Evolutionary conservation across 305 asterid genomes (phyloP).

Genomic region (Solanum aculeatissimum): DNA sequence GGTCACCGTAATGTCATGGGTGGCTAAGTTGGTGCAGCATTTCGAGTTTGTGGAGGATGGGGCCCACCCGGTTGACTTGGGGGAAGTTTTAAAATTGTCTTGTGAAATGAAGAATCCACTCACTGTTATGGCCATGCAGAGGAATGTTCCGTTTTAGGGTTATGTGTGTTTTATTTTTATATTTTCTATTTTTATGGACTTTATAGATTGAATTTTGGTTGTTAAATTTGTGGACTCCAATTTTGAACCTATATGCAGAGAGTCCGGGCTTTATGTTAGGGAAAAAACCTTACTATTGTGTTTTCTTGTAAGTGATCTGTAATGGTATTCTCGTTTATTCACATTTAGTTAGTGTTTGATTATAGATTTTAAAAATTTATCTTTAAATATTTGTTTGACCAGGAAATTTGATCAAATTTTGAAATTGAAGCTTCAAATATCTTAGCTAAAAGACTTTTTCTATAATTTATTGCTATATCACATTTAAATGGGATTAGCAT

Average conservation of each 20-base stretch:
- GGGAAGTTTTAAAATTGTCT: conserved; percentile 44
- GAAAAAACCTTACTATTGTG: not conserved
- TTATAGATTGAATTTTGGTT: not conserved
- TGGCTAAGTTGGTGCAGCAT: conserved; percentile 31
- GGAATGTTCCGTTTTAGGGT: conserved; percentile 17
- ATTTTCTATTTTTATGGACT: not conserved
- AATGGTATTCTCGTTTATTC: not conserved
- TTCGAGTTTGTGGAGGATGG: conserved; percentile 28
- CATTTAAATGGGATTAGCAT: too few relatives aligned
- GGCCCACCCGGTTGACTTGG: conserved; percentile 25
- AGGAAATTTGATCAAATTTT: not conserved
- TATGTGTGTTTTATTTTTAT: not conserved
- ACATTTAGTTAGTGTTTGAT: not conserved
- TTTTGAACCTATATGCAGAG: not conserved
- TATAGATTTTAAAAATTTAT: not conserved
- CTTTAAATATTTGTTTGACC: not conserved
- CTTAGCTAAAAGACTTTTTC: too few relatives aligned
- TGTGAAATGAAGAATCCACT: conserved; percentile 58
- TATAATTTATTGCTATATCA: too few relatives aligned
- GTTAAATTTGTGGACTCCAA: not conserved
- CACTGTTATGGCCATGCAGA: conserved; percentile 21
- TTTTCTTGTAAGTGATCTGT: not conserved
- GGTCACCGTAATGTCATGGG: conserved; percentile 43
- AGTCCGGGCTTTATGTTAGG: not conserved
- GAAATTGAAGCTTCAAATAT: not conserved